These are phyloP conservation scores for Claviceps sorghi DNA, from an alignment of 2,329 filamentous ascomycete species.

Conservation along the genomic window DNA sequence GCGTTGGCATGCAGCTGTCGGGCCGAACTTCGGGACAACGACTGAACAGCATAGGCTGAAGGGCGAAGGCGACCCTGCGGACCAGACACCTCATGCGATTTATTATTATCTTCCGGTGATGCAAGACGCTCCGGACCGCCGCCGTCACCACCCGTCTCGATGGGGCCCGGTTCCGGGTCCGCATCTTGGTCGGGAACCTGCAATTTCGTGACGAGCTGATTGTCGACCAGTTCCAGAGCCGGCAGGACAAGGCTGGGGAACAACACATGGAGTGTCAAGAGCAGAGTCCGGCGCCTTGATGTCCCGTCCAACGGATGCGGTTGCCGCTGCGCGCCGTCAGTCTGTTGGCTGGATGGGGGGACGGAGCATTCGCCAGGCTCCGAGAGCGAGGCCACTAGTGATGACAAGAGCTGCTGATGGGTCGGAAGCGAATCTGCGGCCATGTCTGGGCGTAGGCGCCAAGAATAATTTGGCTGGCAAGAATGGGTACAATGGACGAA, in stretches of 20 bases:
- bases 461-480: too few relatives aligned
- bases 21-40: constrained; percentile 25
- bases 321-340: not conserved
- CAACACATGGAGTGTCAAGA: constrained; percentile 73
- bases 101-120: not conserved
- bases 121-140: not conserved
- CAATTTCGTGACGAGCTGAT: constrained; percentile 40
- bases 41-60: constrained; percentile 49
- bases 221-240: constrained; percentile 76
- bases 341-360: not conserved
- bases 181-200: not conserved
- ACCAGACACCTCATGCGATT: not conserved
- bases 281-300: constrained; percentile 31
- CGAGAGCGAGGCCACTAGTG: constrained; percentile 1
- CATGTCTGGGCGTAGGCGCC: not conserved
- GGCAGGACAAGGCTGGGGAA: constrained; percentile 71
- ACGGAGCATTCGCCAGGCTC: not conserved
- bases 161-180: not conserved
- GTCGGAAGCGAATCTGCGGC: not conserved
- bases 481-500: too few relatives aligned
- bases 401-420: constrained; percentile 1
- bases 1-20: constrained; percentile 5
- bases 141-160: not conserved
- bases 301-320: not conserved
- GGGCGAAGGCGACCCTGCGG: not conserved